Percentiles rank a stretch among this genome's conserved stretches.
phyloP scores from a whole-genome alignment of 225 moss, liverwort and hornwort species.

The Polytrichum formosum region DNA sequence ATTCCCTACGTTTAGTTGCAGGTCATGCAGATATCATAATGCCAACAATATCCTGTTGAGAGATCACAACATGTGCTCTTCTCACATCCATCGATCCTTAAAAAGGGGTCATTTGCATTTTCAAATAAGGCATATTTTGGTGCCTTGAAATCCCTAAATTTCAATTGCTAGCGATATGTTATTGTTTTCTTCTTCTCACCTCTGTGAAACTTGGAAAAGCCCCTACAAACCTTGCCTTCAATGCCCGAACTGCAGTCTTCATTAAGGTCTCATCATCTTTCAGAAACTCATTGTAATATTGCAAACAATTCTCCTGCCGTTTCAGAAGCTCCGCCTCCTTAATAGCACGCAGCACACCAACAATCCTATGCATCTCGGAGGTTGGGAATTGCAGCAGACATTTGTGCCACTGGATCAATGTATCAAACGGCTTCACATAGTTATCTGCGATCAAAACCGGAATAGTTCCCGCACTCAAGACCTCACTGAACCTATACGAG shows the following conservation, averaged over 20 bases:
- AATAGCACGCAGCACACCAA: constrained; percentile 25
- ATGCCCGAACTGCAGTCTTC: constrained; percentile 28
- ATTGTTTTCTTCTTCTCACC: constrained; percentile 8
- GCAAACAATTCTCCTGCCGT: constrained; percentile 30
- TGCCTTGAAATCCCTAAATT: too few species aligned
- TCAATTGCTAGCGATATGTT: too few species aligned
- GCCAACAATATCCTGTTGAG: too few species aligned
- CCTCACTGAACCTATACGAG: constrained; percentile 42
- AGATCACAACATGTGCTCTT: too few species aligned
- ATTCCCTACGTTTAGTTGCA: too few species aligned
- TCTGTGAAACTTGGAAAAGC: constrained; percentile 25
- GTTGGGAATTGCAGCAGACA: constrained; percentile 52
- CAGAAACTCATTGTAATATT: constrained; percentile 22
- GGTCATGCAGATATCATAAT: too few species aligned
- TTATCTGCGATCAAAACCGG: constrained; percentile 47
- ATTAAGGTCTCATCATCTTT: constrained; percentile 27
- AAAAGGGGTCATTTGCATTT: too few species aligned
- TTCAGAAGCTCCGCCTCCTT: constrained; percentile 15
- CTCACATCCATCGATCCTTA: too few species aligned
- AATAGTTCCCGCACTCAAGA: constrained; percentile 32
- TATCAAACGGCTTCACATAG: constrained; percentile 44
- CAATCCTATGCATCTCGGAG: constrained; percentile 36
- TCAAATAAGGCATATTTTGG: too few species aligned
- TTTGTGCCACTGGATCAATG: constrained; percentile 40
- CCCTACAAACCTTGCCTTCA: constrained; percentile 34